phyloP scores from a whole-genome alignment of 176 grass and related monocot genomes.

The Stipa capillata region DNA sequence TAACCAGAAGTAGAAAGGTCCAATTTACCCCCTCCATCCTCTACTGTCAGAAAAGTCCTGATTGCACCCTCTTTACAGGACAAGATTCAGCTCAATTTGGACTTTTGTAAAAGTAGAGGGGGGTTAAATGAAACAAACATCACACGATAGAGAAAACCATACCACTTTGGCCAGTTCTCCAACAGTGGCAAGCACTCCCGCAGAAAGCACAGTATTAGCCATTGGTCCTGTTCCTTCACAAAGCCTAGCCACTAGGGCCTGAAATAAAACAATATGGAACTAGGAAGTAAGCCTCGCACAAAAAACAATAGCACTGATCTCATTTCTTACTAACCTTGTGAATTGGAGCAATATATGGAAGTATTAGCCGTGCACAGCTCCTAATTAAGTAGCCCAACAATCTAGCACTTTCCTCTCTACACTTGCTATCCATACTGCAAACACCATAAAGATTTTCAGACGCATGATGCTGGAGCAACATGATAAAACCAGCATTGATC shows the following conservation, averaged over 20 bases:
- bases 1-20: not conserved
- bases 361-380: constrained; percentile 81
- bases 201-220: constrained; percentile 78
- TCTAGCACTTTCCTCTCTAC: constrained; percentile 86
- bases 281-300: not conserved
- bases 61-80: not conserved
- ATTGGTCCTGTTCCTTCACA: constrained; percentile 64
- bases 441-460: constrained; percentile 22
- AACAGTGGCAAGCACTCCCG: constrained; percentile 92
- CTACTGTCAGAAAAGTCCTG: no score
- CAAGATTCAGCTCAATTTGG: not conserved
- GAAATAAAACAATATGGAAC: constrained; percentile 34
- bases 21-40: not conserved
- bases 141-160: constrained; percentile 7
- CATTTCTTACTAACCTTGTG: constrained; percentile 68
- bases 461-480: constrained; percentile 6
- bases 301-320: constrained; percentile 18
- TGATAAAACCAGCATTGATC: not conserved
- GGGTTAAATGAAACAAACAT: constrained; percentile 16
- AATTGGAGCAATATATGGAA: constrained; percentile 96
- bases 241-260: constrained; percentile 78
- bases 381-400: constrained; percentile 89
- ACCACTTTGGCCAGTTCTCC: constrained; percentile 99
- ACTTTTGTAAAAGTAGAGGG: not conserved
- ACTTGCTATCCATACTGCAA: constrained; percentile 91